A percentile compares a stretch with the other conserved stretches of the same genome.
phyloP scores from a whole-genome alignment of 2,329 filamentous ascomycete genomes.

The Corinectria fuckeliana region DNA sequence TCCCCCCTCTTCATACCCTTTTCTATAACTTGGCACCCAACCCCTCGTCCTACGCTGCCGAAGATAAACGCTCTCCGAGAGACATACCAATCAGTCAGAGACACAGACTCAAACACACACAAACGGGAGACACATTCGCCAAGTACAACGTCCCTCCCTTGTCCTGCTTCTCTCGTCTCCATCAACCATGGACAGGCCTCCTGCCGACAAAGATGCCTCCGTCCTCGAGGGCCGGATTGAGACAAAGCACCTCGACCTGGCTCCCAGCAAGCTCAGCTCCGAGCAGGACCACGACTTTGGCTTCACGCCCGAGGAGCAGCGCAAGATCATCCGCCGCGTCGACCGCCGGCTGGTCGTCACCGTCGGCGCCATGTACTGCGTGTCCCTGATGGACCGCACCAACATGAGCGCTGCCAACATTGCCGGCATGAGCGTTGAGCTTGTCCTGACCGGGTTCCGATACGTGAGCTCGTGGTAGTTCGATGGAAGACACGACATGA shows the following conservation, averaged over 20 bases:
- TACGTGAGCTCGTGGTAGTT: slow-evolving; percentile 45
- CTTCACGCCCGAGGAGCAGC: slow-evolving; percentile 68
- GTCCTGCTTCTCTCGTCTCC: neutral
- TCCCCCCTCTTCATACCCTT: neutral
- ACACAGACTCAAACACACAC: neutral
- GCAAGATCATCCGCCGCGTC: slow-evolving; percentile 70
- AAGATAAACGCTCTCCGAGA: too few relatives aligned
- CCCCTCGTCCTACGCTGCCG: slow-evolving; percentile 9
- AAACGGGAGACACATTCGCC: neutral
- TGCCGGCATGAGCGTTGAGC: slow-evolving; percentile 64
- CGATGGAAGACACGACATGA: neutral
- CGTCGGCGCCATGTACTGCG: slow-evolving; percentile 73
- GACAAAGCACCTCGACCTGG: slow-evolving; percentile 33
- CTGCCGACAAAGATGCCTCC: slow-evolving; percentile 19
- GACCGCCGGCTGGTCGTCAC: slow-evolving; percentile 70
- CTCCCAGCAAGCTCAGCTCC: slow-evolving; percentile 32
- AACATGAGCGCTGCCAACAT: slow-evolving; percentile 77
- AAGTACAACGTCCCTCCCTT: neutral
- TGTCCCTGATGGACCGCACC: slow-evolving; percentile 79
- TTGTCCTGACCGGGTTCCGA: slow-evolving; percentile 53
- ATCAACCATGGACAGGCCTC: slow-evolving; percentile 33
- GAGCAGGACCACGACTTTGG: slow-evolving; percentile 45
- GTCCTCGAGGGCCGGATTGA: slow-evolving; percentile 37
- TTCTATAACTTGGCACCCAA: slow-evolving; percentile 9
- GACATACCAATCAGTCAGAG: neutral